Evolutionary conservation across 192 early-diverging fungal genomes (phyloP).

Genomic region (Podila epigama): DNA sequence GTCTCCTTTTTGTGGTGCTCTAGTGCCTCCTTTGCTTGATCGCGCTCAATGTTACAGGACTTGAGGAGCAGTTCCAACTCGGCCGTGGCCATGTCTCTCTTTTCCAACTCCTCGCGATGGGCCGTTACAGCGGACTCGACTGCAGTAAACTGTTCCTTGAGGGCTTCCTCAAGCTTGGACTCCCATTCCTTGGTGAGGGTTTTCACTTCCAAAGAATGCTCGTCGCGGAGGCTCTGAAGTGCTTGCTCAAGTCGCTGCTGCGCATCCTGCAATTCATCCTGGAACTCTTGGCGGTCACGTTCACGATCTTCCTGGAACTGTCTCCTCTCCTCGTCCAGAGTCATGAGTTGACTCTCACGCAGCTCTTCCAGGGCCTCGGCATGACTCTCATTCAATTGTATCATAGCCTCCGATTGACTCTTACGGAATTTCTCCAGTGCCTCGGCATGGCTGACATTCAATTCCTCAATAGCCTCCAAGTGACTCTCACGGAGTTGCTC

Average conservation of each 20-base stretch:
- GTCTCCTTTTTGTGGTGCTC: slow-evolving; percentile 42
- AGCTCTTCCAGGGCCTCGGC: slow-evolving; percentile 18
- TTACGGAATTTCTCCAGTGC: too few species aligned
- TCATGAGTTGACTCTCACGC: neutral
- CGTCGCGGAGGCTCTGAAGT: neutral
- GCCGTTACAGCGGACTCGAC: neutral
- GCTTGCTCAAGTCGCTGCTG: neutral
- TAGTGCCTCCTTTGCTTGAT: slow-evolving; percentile 23
- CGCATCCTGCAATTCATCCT: neutral
- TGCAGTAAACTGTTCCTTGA: neutral
- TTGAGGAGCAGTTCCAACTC: slow-evolving; percentile 3
- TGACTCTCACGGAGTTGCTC: slow-evolving; percentile 1
- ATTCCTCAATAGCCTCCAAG: neutral
- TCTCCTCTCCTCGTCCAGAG: too few species aligned
- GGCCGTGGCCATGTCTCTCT: neutral
- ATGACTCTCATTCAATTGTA: too few species aligned
- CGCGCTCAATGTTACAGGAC: slow-evolving; percentile 5
- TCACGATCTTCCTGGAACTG: neutral
- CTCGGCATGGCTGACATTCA: too few species aligned
- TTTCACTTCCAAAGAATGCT: neutral
- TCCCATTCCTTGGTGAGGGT: neutral
- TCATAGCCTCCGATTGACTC: too few species aligned
- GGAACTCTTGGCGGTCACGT: neutral
- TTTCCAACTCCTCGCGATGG: slow-evolving; percentile 1
- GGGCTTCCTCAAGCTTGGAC: neutral